Base-by-base conservation (phyloP, 2,329 filamentous ascomycete genomes). In the Leptodontidium sp. region DNA sequence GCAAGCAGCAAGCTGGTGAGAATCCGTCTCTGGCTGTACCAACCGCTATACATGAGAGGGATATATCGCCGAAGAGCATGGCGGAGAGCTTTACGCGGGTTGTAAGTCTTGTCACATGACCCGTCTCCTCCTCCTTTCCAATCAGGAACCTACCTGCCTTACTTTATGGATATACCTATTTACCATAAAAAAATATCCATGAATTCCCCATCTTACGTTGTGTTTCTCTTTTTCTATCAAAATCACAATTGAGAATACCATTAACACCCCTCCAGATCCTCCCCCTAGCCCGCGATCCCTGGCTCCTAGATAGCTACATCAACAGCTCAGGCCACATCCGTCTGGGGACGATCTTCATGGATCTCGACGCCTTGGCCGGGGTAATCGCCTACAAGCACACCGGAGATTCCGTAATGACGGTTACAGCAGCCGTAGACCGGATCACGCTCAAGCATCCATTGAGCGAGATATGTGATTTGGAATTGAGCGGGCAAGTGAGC, bases 371-470 rank as follows among this genome's bases (percentile, higher is more conserved):
- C 1, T 79, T 92, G 7, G 88, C 89, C 7, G 90, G 90, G 24
- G 85, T 92, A n/a, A 86, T 92, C 68, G 88, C 89, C 29, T 88
- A 91, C 77, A 90, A 88, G 72, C 89, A 91, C 74, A 90, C 89
- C 0, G 89, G 89, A 21, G 88, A 90, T 84, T 1, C 81, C 85
- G 67, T 79, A 5, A 81, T 80, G 72, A 81, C 78, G 8, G 80
- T 81, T 9, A 81, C 80, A 1, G 80, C 80, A 0, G 80, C 80
- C 1, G 79, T 81, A 0, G 79, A 81, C 67, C 70, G 80, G 21
- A 81, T 81, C 55, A 80, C 78, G 7, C 75, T 92, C 70, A 86
- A 90, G 71, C 84, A 88, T 67, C 88, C 89, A 0, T 78, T 92
- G 55, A 88, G 85, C 68, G 88, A 91, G 74, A 91, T 92, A 59